Evolutionary conservation across 208 protist species (phyloP), one percentile per base, ranked within the genome.

Genomic region (Leishmania amazonensis): DNA sequence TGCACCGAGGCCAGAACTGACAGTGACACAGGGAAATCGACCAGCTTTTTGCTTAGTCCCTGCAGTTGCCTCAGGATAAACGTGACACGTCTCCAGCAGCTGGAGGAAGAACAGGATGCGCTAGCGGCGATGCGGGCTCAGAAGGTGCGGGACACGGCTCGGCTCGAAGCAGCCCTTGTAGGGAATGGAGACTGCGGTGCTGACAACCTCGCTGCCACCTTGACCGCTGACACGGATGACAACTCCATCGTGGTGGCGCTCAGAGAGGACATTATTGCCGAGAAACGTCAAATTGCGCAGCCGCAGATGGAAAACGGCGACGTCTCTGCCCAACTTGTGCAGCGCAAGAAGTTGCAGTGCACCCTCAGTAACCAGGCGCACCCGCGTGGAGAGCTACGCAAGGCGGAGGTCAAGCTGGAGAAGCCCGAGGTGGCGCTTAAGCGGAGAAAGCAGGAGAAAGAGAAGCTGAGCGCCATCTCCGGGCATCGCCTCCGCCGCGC

Each of bases 371-470:
- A 81, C 38, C 89, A 90, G 76, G 75, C 70, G 4, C 67, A 47
- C 19, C 83, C 94, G 57, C 81, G 85, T 54, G 84, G 86, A 49
- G 90, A 96, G 65, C 78, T 94, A 65, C 75, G 71, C n/a, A 60
- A 65, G 42, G 86, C 88, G 21, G 87, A 90, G 81, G 75, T 70
- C 53, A 79, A 76, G 58, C 80, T 94, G 42, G 90, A 92, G 87
- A 75, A 70, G 60, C 89, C 90, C 3, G 85, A 88, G 87, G 85
- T 91, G 80, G 85, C 83, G 47, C 64, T 67, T 13, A 67, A 89
- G 49, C 70, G 80, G 47, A 89, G 88, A 70, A 87, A 96, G 40
- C 71, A 82, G 45, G 88, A 91, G 60, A 83, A 85, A 40, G 76
- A 49, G 13, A 79, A 78, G 24, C 62, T 90, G 62, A 75, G 81